Conservation (phyloP, 148 eudicot species). For the Rhododendron molle region DNA sequence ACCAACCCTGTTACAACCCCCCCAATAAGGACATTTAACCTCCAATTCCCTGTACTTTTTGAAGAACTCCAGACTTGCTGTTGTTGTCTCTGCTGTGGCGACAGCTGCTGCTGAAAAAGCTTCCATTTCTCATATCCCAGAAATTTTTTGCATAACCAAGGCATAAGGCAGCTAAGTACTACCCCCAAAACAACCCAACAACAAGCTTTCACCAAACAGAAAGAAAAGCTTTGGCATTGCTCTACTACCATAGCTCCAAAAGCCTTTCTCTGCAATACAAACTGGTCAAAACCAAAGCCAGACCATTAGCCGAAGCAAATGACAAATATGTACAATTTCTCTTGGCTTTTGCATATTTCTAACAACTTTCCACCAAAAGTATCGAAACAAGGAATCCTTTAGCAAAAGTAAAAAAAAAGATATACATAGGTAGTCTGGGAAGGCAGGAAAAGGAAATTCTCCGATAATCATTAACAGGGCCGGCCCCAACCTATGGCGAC, state of each 20-base stretch:
- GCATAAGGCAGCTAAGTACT: slow-evolving; percentile 27
- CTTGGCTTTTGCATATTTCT: background rate
- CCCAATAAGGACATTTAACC: slow-evolving; percentile 39
- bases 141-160: slow-evolving; percentile 16
- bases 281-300: slow-evolving; percentile 12
- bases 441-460: background rate
- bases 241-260: slow-evolving; percentile 11
- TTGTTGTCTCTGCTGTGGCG: slow-evolving; percentile 44
- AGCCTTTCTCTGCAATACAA: slow-evolving; percentile 7
- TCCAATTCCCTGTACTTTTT: slow-evolving; percentile 42
- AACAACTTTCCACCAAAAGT: background rate
- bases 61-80: slow-evolving; percentile 32
- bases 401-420: background rate
- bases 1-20: slow-evolving; percentile 34
- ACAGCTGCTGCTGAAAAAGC: slow-evolving; percentile 16
- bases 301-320: slow-evolving; percentile 3
- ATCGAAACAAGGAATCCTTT: background rate
- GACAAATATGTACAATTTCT: background rate
- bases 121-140: slow-evolving; percentile 25
- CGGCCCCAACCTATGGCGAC: too few relatives aligned
- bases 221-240: slow-evolving; percentile 18
- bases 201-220: slow-evolving; percentile 29
- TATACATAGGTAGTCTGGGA: background rate
- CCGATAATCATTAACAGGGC: background rate
- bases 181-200: slow-evolving; percentile 45